Percentiles rank a stretch among this genome's conserved stretches.
phyloP scores from a whole-genome alignment of 257 asterid genomes.

The Ballota nigra region DNA sequence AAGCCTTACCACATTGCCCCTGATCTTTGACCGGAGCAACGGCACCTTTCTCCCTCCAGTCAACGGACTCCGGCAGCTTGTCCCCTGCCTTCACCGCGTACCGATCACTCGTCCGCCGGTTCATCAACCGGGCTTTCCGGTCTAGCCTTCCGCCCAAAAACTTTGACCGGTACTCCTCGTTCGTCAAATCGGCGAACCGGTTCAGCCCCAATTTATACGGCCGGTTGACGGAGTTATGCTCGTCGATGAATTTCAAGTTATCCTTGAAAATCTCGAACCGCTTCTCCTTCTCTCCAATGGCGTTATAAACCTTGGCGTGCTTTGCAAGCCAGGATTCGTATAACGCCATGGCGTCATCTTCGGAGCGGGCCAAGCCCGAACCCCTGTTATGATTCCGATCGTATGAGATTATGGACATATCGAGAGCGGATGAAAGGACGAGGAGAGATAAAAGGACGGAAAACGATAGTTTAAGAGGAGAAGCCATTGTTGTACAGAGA shows the following conservation, averaged over 20 bases:
- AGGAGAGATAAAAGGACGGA: conserved; percentile 30
- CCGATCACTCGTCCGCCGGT: conserved; percentile 36
- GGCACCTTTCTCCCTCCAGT: conserved; percentile 90
- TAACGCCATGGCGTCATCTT: conserved; percentile 34
- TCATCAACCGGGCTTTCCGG: conserved; percentile 41
- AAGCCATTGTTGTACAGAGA: conserved; percentile 45
- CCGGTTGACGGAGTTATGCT: conserved; percentile 54
- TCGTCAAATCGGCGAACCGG: conserved; percentile 77
- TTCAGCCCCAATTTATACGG: conserved; percentile 63
- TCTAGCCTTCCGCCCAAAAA: conserved; percentile 47
- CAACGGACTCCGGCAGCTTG: conserved; percentile 58
- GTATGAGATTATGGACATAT: conserved; percentile 71
- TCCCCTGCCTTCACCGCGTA: conserved; percentile 59
- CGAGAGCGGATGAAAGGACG: conserved; percentile 52
- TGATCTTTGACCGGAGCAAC: conserved; percentile 84
- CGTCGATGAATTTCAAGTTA: conserved; percentile 56
- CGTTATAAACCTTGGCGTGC: conserved; percentile 65
- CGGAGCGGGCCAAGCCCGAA: conserved; percentile 27
- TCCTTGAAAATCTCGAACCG: conserved; percentile 76
- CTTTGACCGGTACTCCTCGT: conserved; percentile 63
- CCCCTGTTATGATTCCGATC: conserved; percentile 34
- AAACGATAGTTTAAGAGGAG: conserved; percentile 25
- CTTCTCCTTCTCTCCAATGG: conserved; percentile 63
- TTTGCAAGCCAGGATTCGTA: conserved; percentile 80
- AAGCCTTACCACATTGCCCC: conserved; percentile 84